phyloP scores from a whole-genome alignment of 805 yeast species.

The Candida palmyrensis region DNA sequence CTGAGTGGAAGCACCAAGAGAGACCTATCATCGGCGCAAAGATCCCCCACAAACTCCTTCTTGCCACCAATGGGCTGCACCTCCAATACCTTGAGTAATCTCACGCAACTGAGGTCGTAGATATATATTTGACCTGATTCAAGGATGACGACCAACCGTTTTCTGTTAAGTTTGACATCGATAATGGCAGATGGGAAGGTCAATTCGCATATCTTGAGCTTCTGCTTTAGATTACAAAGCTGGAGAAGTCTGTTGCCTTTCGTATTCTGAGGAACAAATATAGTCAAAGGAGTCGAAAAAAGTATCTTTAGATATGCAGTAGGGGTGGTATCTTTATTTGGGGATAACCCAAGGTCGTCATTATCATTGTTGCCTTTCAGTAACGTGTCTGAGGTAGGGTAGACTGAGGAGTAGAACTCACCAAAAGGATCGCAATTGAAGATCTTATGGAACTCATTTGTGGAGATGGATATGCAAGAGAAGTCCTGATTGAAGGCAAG shows the following conservation, averaged over 20 bases:
- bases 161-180: constrained; percentile 73
- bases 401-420: constrained; percentile 28
- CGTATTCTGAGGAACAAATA: constrained; percentile 29
- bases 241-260: constrained; percentile 28
- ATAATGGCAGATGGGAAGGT: constrained; percentile 76
- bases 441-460: constrained; percentile 28
- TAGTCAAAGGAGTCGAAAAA: constrained; percentile 37
- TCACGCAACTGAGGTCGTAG: constrained; percentile 88
- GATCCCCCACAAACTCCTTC: constrained; percentile 25
- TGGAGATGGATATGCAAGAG: constrained; percentile 33
- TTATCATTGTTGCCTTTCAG: not conserved
- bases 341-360: not conserved
- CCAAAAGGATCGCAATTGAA: constrained; percentile 44
- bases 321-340: constrained; percentile 11
- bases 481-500: constrained; percentile 39
- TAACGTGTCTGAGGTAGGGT: not conserved
- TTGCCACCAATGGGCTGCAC: constrained; percentile 10
- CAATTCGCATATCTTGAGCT: constrained; percentile 70
- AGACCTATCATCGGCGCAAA: constrained; percentile 32
- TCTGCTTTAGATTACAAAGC: constrained; percentile 37
- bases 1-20: constrained; percentile 30
- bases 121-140: constrained; percentile 73
- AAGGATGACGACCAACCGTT: constrained; percentile 71
- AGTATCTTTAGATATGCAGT: constrained; percentile 32
- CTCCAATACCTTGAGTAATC: constrained; percentile 48